These are phyloP conservation scores for Endothia cerciana DNA, from an alignment of 2,329 filamentous ascomycete genomes.

Conservation along the genomic window DNA sequence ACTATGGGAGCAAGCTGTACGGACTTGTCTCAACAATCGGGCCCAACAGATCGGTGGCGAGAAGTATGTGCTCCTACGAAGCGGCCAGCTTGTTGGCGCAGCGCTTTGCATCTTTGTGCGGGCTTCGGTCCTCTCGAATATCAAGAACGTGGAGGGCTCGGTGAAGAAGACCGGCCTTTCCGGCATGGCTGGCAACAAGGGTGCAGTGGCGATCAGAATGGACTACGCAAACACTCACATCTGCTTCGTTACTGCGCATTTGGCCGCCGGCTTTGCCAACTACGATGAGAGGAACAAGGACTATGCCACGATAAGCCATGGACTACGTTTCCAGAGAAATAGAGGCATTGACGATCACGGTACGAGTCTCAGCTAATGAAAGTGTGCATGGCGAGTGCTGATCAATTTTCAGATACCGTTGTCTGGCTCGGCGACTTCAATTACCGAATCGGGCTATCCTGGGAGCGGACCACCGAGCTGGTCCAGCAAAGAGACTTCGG, in stretches of 20 bases:
- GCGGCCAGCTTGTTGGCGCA: slow-evolving; percentile 92
- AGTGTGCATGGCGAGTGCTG: slow-evolving; percentile 27
- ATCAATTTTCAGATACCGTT: slow-evolving; percentile 61
- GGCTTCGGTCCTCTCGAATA: slow-evolving; percentile 72
- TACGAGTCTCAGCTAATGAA: slow-evolving; percentile 36
- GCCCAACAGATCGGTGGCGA: slow-evolving; percentile 68
- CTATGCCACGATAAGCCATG: slow-evolving; percentile 85
- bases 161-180: slow-evolving; percentile 95
- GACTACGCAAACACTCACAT: slow-evolving; percentile 92
- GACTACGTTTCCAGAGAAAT: slow-evolving; percentile 88
- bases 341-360: slow-evolving; percentile 89
- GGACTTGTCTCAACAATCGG: slow-evolving; percentile 73
- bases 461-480: slow-evolving; percentile 76
- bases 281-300: slow-evolving; percentile 96
- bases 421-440: slow-evolving; percentile 99
- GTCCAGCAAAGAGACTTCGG: slow-evolving; percentile 75
- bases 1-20: slow-evolving; percentile 84
- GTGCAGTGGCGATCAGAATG: slow-evolving; percentile 92
- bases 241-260: slow-evolving; percentile 94
- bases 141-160: slow-evolving; percentile 96
- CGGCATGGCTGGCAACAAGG: slow-evolving; percentile 97
- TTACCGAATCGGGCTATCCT: slow-evolving; percentile 86
- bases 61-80: slow-evolving; percentile 86
- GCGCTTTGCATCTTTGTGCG: slow-evolving; percentile 91
- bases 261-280: slow-evolving; percentile 94